Evolutionary conservation across 2,329 filamentous ascomycete genomes (phyloP).

Genomic region (Laburnicola sp.): DNA sequence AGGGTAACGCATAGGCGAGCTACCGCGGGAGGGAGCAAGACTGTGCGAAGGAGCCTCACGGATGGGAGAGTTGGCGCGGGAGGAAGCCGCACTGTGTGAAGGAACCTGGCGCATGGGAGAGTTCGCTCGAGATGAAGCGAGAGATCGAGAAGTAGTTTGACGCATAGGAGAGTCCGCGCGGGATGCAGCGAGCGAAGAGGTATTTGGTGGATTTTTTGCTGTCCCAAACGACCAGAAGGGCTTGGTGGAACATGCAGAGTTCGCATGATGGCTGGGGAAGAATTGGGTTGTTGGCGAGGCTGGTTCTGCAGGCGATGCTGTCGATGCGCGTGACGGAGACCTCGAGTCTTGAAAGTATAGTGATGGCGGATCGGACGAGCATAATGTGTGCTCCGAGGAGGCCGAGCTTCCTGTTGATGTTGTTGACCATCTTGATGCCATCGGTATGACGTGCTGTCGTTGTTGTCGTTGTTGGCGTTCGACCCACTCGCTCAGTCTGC

Average conservation of each 20-base stretch:
- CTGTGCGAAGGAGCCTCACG: too few species aligned
- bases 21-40: too few species aligned
- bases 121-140: background rate
- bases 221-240: background rate
- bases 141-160: background rate
- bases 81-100: too few species aligned
- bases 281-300: conserved; percentile 2
- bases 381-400: conserved; percentile 24
- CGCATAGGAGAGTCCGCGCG: too few species aligned
- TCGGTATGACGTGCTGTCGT: background rate
- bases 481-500: conserved; percentile 5
- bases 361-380: conserved; percentile 20
- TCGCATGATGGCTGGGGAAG: conserved; percentile 2
- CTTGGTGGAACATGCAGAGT: background rate
- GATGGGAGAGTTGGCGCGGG: background rate
- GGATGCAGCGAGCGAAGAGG: background rate
- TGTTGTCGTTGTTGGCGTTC: conserved; percentile 3
- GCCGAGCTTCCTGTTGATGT: conserved; percentile 29
- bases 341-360: conserved; percentile 31
- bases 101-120: background rate
- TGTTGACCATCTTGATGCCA: conserved; percentile 29
- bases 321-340: conserved; percentile 28
- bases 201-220: background rate
- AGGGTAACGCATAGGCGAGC: background rate
- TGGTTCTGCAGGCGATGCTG: conserved; percentile 1